These are phyloP conservation scores for Phytophthora sansomeana DNA, from an alignment of 352 stramenopile genomes.

Conservation along the genomic window DNA sequence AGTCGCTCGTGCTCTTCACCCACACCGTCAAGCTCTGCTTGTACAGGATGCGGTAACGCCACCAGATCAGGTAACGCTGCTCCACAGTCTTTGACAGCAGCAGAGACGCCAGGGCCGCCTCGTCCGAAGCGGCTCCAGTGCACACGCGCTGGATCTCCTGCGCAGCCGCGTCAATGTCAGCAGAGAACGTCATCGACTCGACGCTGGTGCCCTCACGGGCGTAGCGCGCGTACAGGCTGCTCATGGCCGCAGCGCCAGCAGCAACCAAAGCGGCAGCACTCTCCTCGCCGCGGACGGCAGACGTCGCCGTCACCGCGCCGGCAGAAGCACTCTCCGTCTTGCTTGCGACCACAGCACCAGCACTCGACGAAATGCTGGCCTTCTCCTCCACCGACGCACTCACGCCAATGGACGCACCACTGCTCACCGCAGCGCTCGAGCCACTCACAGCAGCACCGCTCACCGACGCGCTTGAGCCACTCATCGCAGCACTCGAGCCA, in stretches of 20 bases:
- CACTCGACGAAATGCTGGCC: constrained; percentile 3
- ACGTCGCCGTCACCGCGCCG: constrained; percentile 5
- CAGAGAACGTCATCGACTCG: too few species aligned
- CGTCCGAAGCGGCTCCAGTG: constrained; percentile 9
- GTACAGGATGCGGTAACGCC: constrained; percentile 14
- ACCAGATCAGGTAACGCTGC: constrained; percentile 21
- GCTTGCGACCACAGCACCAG: too few species aligned
- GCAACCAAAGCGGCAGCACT: too few species aligned
- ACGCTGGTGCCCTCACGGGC: too few species aligned
- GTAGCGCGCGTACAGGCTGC: constrained; percentile 10
- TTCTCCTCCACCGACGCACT: constrained; percentile 14
- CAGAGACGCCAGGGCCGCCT: constrained; percentile 17
- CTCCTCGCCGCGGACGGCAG: too few species aligned
- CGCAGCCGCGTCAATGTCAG: constrained; percentile 37
- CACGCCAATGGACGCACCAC: too few species aligned
- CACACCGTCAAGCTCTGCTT: constrained; percentile 10
- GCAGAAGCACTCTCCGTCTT: too few species aligned
- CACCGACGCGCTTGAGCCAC: too few species aligned
- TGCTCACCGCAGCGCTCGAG: too few species aligned
- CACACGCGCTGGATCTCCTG: constrained; percentile 49
- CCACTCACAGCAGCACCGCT: background rate
- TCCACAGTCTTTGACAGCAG: constrained; percentile 20
- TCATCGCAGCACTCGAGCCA: too few species aligned
- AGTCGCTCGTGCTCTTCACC: too few species aligned
- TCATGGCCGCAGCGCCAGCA: background rate